phyloP scores from a whole-genome alignment of 352 stramenopile genomes.

The Globisporangium nagaii region DNA sequence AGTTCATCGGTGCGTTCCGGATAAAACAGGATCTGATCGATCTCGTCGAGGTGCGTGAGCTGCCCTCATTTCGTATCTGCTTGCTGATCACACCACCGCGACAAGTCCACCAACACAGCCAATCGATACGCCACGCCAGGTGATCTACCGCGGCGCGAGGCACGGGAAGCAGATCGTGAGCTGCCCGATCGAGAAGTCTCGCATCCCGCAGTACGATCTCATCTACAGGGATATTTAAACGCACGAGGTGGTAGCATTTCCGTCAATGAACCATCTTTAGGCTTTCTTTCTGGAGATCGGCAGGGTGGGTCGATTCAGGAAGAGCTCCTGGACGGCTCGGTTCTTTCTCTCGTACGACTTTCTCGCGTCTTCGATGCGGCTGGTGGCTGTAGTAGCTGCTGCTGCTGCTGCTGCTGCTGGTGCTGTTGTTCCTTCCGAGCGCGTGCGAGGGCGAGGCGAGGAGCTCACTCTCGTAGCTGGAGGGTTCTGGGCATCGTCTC shows the following conservation, averaged over 20 bases:
- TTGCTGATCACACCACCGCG: too few species aligned
- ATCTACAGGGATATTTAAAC: constrained; percentile 78
- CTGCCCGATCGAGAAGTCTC: constrained; percentile 70
- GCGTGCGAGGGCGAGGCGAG: constrained; percentile 1
- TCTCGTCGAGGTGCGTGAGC: constrained; percentile 80
- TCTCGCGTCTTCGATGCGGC: constrained; percentile 24
- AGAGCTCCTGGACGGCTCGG: constrained; percentile 53
- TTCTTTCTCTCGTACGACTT: constrained; percentile 51
- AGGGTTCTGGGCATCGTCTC: neutral
- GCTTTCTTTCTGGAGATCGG: constrained; percentile 5
- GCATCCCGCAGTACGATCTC: constrained; percentile 77
- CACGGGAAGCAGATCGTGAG: constrained; percentile 78
- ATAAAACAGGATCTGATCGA: constrained; percentile 82
- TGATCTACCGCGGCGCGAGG: constrained; percentile 76
- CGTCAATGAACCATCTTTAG: neutral
- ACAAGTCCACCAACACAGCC: too few species aligned
- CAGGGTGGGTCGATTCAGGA: constrained; percentile 35
- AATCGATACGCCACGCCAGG: too few species aligned
- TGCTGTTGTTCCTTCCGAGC: constrained; percentile 9
- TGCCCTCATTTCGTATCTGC: too few species aligned
- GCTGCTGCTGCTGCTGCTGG: constrained; percentile 4
- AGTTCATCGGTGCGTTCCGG: constrained; percentile 82
- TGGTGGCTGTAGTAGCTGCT: constrained; percentile 1
- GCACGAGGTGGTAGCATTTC: neutral
- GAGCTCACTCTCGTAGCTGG: neutral